These are phyloP conservation scores for Rhizophagus clarus DNA, from an alignment of 192 early-diverging fungal genomes.

Conservation along the genomic window DNA sequence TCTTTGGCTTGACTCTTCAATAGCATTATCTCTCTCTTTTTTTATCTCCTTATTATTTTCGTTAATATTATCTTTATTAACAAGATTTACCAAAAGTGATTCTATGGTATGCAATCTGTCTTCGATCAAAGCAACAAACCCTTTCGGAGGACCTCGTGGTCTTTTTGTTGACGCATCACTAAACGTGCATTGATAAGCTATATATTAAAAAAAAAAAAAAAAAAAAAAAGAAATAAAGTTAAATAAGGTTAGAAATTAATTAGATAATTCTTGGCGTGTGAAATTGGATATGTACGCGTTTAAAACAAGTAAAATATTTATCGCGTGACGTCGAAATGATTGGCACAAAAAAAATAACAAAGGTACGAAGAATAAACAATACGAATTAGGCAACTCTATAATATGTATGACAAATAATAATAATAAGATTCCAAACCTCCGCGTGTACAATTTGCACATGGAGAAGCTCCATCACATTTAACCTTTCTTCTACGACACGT, in stretches of 20 bases:
- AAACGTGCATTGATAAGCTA: conserved; percentile 31
- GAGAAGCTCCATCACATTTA: conserved; percentile 47
- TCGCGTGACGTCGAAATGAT: not conserved
- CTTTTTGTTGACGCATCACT: conserved; percentile 25
- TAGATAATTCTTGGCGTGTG: not conserved
- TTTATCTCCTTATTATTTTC: conserved; percentile 29
- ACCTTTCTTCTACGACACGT: conserved; percentile 48
- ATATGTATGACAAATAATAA: not conserved
- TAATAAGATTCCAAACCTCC: conserved; percentile 23
- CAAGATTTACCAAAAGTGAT: conserved; percentile 53
- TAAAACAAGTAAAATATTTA: not conserved
- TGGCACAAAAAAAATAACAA: not conserved
- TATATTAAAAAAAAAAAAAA: not conserved
- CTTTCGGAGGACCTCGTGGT: conserved; percentile 59
- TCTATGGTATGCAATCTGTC: conserved; percentile 55
- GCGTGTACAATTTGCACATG: conserved; percentile 39
- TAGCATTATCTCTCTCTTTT: conserved; percentile 1
- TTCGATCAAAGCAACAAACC: conserved; percentile 66
- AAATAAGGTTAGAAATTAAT: not conserved
- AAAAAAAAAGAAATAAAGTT: not conserved
- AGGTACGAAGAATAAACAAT: not conserved
- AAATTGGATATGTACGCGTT: too few relatives aligned
- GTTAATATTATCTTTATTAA: conserved; percentile 42
- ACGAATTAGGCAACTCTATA: too few relatives aligned
- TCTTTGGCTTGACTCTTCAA: conserved; percentile 1